Percentiles rank a stretch among this genome's conserved stretches.
Conservation (phyloP, 192 early-diverging fungal species). For the Cetraspora pellucida region DNA sequence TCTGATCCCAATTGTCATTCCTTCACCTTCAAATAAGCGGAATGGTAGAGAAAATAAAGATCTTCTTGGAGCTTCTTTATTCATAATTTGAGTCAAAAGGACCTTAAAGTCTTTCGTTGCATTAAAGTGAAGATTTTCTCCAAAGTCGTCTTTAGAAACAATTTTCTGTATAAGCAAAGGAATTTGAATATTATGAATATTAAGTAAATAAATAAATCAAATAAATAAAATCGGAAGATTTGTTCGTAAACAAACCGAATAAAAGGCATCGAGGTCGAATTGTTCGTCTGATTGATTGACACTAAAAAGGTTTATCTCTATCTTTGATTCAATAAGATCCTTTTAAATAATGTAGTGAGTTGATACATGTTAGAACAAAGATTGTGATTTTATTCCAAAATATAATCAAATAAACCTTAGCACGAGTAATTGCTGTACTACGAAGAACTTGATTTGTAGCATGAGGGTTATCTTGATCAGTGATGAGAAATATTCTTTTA, state of each 20-base stretch:
- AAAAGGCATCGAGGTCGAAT: slow-evolving; percentile 65
- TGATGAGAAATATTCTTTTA: slow-evolving; percentile 75
- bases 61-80: slow-evolving; percentile 67
- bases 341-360: slow-evolving; percentile 31
- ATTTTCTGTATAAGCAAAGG: slow-evolving; percentile 39
- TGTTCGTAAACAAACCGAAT: slow-evolving; percentile 47
- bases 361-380: neutral
- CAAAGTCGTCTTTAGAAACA: slow-evolving; percentile 36
- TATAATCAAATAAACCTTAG: slow-evolving; percentile 43
- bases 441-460: slow-evolving; percentile 45
- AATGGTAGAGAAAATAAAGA: slow-evolving; percentile 63
- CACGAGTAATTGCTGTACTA: slow-evolving; percentile 57
- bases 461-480: slow-evolving; percentile 70
- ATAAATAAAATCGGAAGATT: neutral
- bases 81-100: slow-evolving; percentile 54
- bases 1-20: slow-evolving; percentile 67
- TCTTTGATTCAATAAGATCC: slow-evolving; percentile 62
- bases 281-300: slow-evolving; percentile 48
- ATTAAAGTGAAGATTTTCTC: slow-evolving; percentile 36
- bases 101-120: slow-evolving; percentile 44
- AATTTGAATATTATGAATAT: neutral
- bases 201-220: neutral
- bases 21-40: slow-evolving; percentile 50
- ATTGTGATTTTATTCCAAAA: neutral
- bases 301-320: slow-evolving; percentile 65